Evolutionary conservation across 805 yeast species (phyloP).

Genomic region (Saccharomycopsis sp.): DNA sequence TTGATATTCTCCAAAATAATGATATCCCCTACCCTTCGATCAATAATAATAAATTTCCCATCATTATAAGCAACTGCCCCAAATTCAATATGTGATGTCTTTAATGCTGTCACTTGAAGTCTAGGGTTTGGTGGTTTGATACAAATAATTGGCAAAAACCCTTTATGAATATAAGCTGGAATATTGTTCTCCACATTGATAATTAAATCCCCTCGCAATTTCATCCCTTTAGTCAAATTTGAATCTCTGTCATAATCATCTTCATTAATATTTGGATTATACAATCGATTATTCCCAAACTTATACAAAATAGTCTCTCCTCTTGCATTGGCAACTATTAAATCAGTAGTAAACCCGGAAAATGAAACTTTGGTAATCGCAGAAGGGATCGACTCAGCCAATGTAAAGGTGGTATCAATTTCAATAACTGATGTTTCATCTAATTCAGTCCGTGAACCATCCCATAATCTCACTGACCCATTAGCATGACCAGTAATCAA

Average conservation of each 20-base stretch:
- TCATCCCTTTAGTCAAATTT: slow-evolving; percentile 3
- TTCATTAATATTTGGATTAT: slow-evolving; percentile 30
- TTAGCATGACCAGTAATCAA: slow-evolving; percentile 81
- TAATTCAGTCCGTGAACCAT: slow-evolving; percentile 70
- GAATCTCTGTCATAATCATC: slow-evolving; percentile 20
- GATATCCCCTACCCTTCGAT: slow-evolving; percentile 65
- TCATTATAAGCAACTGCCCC: slow-evolving; percentile 70
- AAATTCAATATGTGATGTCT: slow-evolving; percentile 74
- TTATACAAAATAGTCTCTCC: slow-evolving; percentile 76
- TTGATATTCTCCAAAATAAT: slow-evolving; percentile 38
- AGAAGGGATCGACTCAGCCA: slow-evolving; percentile 37
- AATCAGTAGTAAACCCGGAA: slow-evolving; percentile 70
- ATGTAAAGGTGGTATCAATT: slow-evolving; percentile 44
- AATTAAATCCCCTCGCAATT: slow-evolving; percentile 7
- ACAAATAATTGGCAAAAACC: slow-evolving; percentile 51
- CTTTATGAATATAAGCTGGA: slow-evolving; percentile 43
- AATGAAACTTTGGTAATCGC: slow-evolving; percentile 57
- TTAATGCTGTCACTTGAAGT: slow-evolving; percentile 52
- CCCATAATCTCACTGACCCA: slow-evolving; percentile 80
- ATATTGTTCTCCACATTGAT: slow-evolving; percentile 27
- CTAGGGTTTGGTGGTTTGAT: slow-evolving; percentile 33
- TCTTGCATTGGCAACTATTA: slow-evolving; percentile 56
- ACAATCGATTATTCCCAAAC: slow-evolving; percentile 50
- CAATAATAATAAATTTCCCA: slow-evolving; percentile 72
- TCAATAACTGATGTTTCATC: slow-evolving; percentile 54